Conservation (phyloP, 352 stramenopile species). For the Globisporangium cylindrosporum region DNA sequence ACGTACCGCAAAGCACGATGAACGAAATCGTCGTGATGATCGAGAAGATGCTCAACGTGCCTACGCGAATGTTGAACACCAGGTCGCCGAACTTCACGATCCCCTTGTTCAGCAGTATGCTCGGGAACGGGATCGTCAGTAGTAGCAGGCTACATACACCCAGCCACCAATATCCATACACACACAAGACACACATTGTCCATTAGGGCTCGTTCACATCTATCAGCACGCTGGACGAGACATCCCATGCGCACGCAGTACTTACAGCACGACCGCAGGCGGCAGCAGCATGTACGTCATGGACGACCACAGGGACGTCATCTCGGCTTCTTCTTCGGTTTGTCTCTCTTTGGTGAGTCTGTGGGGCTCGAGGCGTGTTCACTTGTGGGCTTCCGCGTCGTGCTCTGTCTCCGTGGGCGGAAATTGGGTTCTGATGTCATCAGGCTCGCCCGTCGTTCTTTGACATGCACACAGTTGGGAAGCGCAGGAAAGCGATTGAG, state of each 20-base stretch:
- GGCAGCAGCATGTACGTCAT: slow-evolving; percentile 78
- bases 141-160: slow-evolving; percentile 49
- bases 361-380: background rate
- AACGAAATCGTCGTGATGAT: slow-evolving; percentile 78
- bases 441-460: background rate
- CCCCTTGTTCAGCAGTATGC: slow-evolving; percentile 51
- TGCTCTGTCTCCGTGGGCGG: background rate
- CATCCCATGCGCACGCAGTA: background rate
- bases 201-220: background rate
- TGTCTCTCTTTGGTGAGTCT: background rate
- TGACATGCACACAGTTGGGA: slow-evolving; percentile 2
- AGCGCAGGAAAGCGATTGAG: background rate
- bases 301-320: slow-evolving; percentile 72
- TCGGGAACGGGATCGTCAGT: slow-evolving; percentile 75
- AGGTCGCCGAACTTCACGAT: slow-evolving; percentile 75
- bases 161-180: slow-evolving; percentile 7
- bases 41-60: slow-evolving; percentile 67
- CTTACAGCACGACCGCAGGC: slow-evolving; percentile 75
- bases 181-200: background rate
- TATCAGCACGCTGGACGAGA: too few species aligned
- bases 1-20: slow-evolving; percentile 45
- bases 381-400: background rate
- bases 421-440: slow-evolving; percentile 9
- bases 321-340: slow-evolving; percentile 14
- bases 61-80: slow-evolving; percentile 72